Percentiles rank a stretch among this genome's conserved stretches.
Evolutionary conservation across 1,284 basidiomycete genomes (phyloP).

Genomic region (Marasmius sp.): DNA sequence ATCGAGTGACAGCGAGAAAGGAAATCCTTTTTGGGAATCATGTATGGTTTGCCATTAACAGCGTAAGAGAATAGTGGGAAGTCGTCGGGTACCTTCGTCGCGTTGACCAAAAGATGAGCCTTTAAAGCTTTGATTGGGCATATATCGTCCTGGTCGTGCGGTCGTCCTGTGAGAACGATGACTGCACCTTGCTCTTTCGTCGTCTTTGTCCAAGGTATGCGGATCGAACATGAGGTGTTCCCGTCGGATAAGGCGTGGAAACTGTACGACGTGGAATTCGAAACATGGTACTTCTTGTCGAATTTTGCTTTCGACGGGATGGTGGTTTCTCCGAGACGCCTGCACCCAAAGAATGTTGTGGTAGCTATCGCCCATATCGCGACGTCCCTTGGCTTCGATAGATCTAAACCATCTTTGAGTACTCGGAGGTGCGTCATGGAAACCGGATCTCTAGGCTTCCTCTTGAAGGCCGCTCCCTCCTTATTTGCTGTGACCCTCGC

Average conservation of each 20-base stretch:
- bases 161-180: neutral
- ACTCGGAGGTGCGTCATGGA: neutral
- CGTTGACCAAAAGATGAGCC: no score
- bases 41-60: no score
- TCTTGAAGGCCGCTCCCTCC: constrained; percentile 12
- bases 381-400: constrained; percentile 20
- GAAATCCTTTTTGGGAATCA: no score
- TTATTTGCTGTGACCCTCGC: constrained; percentile 17
- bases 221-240: neutral
- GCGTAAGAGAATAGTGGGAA: no score
- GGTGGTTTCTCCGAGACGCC: neutral
- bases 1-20: no score
- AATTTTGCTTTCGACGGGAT: neutral
- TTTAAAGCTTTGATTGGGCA: neutral
- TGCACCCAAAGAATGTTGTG: neutral
- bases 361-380: constrained; percentile 23
- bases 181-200: neutral
- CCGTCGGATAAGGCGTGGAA: neutral
- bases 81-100: no score
- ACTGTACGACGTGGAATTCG: neutral
- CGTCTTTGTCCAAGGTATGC: constrained; percentile 7
- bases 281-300: neutral
- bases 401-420: constrained; percentile 23
- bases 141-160: neutral
- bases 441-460: no score